Percentiles rank a stretch among this genome's conserved stretches.
phyloP scores from a whole-genome alignment of 2,329 filamentous ascomycete species.

The Fusarium virguliforme region DNA sequence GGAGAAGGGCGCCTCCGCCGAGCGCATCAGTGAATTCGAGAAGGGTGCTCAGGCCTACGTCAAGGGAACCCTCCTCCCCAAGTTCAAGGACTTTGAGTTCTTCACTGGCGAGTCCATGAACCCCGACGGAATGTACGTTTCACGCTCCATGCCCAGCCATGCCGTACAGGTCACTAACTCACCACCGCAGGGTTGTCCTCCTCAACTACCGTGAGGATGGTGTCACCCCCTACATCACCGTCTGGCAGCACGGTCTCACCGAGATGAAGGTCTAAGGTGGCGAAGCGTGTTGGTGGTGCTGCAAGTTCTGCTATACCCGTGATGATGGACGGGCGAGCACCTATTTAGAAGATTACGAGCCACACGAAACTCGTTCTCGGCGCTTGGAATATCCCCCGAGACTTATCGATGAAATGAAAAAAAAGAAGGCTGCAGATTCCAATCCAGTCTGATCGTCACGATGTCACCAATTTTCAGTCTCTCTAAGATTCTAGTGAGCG shows the following conservation, averaged over 20 bases:
- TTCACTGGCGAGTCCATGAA: slow-evolving; percentile 94
- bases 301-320: slow-evolving; percentile 34
- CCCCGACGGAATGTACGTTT: slow-evolving; percentile 89
- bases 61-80: slow-evolving; percentile 85
- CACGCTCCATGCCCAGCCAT: neutral
- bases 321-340: slow-evolving; percentile 41
- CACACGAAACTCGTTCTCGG: slow-evolving; percentile 46
- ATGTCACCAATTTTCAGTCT: slow-evolving; percentile 12
- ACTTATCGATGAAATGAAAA: slow-evolving; percentile 48
- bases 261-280: slow-evolving; percentile 89
- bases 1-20: slow-evolving; percentile 73
- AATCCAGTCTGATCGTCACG: slow-evolving; percentile 24
- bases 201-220: slow-evolving; percentile 99
- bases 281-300: slow-evolving; percentile 31
- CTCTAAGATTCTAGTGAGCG: slow-evolving; percentile 10
- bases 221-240: slow-evolving; percentile 86
- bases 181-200: slow-evolving; percentile 78
- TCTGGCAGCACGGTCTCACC: slow-evolving; percentile 95
- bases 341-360: slow-evolving; percentile 44
- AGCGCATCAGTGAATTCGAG: slow-evolving; percentile 85
- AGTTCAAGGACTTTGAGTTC: slow-evolving; percentile 98
- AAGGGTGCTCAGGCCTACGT: slow-evolving; percentile 79
- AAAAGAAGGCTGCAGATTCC: slow-evolving; percentile 44
- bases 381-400: slow-evolving; percentile 44
- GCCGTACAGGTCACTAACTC: slow-evolving; percentile 22